Base-by-base conservation (phyloP, 2,329 filamentous ascomycete species). In the Torrubiella hemipterigena region DNA sequence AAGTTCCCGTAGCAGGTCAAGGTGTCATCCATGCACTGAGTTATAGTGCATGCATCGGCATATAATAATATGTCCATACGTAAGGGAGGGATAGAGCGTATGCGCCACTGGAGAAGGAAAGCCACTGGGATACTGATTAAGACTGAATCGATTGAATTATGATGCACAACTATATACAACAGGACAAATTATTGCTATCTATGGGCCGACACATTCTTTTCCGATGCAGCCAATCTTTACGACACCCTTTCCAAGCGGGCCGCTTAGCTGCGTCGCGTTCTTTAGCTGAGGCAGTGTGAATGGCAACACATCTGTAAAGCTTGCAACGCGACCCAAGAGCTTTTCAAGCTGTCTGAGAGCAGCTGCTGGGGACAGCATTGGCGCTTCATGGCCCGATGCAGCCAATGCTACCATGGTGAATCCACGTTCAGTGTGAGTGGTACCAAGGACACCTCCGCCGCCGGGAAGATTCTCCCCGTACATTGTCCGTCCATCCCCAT, bases 341-440 rank as follows among this genome's bases (percentile, higher is more conserved):
- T 81, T 79, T 61, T 91, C 82, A 14, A 91, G 50, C 35, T 83
- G 77, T 20, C 82, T 61, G 48, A 81, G 84, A 0, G 77, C 68
- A 0, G 75, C 77, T 11, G 65, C 68, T 0, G 81, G 77, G 73
- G 69, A 45, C 81, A 85, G n/a, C 51, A 81, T 73, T 0, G 75
- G 73, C 1, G 69, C 55, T 65, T 77, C 79, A 54, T 87, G 78
- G 0, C 83, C 83, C 0, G 66, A 59, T 9, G 78, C 48, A 23
- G 70, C 63, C 33, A 85, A 65, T 19, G 69, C 67, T 3, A 76
- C 73, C 41, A 73, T 82, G 0, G 82, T 91, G 28, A 93, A 56
- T 0, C 81, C 81, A 25, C 84, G 66, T 61, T 93, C 85, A 0
- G 74, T 78, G 43, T 81, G 73, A 12, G 69, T 68, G 0, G 70